Conservation (phyloP, 768 basidiomycete genomes). For the Tricholoma saponaceum region DNA sequence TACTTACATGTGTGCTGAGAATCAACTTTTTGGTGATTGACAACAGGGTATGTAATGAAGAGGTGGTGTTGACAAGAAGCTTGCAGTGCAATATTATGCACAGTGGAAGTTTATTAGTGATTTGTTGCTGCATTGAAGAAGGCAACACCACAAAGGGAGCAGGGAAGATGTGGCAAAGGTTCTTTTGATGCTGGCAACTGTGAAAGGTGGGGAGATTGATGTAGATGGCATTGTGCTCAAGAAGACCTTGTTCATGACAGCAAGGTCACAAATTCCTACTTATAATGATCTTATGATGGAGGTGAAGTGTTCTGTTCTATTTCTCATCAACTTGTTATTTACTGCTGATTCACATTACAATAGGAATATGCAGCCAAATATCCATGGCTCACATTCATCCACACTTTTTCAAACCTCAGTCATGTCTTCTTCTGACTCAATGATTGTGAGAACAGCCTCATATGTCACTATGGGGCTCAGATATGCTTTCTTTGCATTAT, state of each 20-base stretch:
- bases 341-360: neutral
- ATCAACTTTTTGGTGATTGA: conserved; percentile 52
- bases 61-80: conserved; percentile 41
- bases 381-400: conserved; percentile 38
- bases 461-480: conserved; percentile 15
- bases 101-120: conserved; percentile 48
- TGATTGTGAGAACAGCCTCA: conserved; percentile 9
- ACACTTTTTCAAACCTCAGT: conserved; percentile 29
- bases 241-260: conserved; percentile 30
- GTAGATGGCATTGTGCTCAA: conserved; percentile 48
- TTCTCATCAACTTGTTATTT: neutral
- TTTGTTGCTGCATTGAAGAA: conserved; percentile 36
- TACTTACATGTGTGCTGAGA: conserved; percentile 32
- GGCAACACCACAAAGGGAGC: conserved; percentile 40
- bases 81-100: conserved; percentile 41
- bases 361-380: conserved; percentile 36
- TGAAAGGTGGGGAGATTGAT: conserved; percentile 31
- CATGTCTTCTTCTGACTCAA: conserved; percentile 10
- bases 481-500: conserved; percentile 16
- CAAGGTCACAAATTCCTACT: conserved; percentile 31
- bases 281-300: conserved; percentile 55
- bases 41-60: conserved; percentile 37
- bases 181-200: conserved; percentile 38
- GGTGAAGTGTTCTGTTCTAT: conserved; percentile 21
- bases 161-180: conserved; percentile 48